Conservation (phyloP, 2,329 filamentous ascomycete species). For the Diaporthe vaccinii region DNA sequence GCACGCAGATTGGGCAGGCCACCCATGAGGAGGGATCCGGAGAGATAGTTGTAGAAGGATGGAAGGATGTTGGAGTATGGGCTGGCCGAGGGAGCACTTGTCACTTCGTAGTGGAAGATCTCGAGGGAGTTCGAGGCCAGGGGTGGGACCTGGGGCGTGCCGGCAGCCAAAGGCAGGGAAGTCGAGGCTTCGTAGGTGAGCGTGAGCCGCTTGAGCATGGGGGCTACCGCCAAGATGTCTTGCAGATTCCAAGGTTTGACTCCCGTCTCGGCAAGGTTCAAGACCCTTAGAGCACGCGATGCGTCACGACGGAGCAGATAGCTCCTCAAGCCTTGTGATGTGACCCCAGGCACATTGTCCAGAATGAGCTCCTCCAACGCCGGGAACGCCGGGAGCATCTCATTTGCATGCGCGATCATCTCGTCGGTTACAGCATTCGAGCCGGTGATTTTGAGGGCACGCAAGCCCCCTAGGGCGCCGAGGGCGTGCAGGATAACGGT, state of each 20-base stretch:
- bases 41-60: conserved; percentile 87
- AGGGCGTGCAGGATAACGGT: conserved; percentile 79
- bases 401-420: conserved; percentile 73
- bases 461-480: conserved; percentile 74
- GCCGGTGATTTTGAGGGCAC: conserved; percentile 80
- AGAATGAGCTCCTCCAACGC: conserved; percentile 80
- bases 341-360: conserved; percentile 79
- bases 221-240: conserved; percentile 69
- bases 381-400: conserved; percentile 79
- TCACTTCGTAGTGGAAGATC: conserved; percentile 87
- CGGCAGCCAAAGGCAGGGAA: conserved; percentile 62
- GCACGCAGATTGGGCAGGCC: conserved; percentile 79
- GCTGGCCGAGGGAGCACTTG: conserved; percentile 67
- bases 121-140: conserved; percentile 77
- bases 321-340: conserved; percentile 75
- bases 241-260: conserved; percentile 74
- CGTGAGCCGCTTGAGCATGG: conserved; percentile 69
- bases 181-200: conserved; percentile 65
- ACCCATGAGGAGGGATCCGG: conserved; percentile 83
- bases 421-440: conserved; percentile 81
- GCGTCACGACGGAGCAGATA: conserved; percentile 76
- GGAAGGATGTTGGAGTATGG: conserved; percentile 68
- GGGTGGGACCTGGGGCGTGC: conserved; percentile 64
- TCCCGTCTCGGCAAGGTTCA: conserved; percentile 81
- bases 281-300: conserved; percentile 71